Evolutionary conservation across 257 asterid species (phyloP).

Genomic region (Ophiorrhiza pumila): DNA sequence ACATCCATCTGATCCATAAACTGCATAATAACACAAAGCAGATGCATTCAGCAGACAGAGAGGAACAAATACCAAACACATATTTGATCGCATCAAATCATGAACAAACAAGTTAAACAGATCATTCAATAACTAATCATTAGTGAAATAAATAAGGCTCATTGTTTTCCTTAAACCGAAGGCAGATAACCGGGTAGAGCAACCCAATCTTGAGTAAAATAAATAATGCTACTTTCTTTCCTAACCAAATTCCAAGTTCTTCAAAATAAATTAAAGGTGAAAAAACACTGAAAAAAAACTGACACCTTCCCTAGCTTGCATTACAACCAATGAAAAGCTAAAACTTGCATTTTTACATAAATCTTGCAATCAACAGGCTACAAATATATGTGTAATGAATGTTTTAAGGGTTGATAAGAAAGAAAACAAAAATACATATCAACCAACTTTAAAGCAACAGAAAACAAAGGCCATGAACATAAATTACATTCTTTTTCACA

Average conservation of each 20-base stretch:
- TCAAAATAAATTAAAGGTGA: background rate
- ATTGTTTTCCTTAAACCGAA: background rate
- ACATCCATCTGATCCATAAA: slow-evolving; percentile 60
- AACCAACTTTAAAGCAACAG: background rate
- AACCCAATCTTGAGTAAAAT: too few relatives aligned
- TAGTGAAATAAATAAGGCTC: too few relatives aligned
- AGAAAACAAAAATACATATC: background rate
- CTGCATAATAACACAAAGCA: slow-evolving; percentile 31
- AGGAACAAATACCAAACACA: background rate
- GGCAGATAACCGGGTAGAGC: background rate
- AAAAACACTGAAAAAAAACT: background rate
- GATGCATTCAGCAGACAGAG: background rate
- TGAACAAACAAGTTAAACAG: background rate
- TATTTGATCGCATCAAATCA: background rate
- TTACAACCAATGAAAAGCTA: background rate
- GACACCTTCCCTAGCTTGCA: background rate
- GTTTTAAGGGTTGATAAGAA: background rate
- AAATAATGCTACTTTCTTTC: background rate
- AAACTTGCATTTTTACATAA: background rate
- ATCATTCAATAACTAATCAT: background rate
- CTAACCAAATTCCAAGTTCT: background rate
- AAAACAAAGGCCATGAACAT: background rate
- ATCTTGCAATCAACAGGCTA: background rate
- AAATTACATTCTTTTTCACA: background rate
- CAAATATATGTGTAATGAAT: background rate